phyloP scores from a whole-genome alignment of 139 green algal genomes.

The Tetraselmis chui region DNA sequence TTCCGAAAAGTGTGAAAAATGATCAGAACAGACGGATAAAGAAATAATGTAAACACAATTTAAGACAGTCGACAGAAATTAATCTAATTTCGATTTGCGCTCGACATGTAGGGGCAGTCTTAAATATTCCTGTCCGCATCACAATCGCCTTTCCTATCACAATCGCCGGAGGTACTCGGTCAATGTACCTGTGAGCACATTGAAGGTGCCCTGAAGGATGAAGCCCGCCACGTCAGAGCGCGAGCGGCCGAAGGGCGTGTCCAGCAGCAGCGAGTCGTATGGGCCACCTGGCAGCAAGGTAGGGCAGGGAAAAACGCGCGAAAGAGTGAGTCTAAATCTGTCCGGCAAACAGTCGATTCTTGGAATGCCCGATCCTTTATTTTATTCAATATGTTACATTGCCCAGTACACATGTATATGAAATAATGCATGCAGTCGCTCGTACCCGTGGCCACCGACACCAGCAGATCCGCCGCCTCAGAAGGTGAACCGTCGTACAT shows the following conservation, averaged over 20 bases:
- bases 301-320: no score
- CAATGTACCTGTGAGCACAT: constrained; percentile 4
- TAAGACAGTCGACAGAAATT: no score
- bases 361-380: background rate
- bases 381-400: background rate
- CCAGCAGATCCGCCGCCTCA: constrained; percentile 20
- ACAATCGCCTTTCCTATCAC: no score
- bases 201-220: constrained; percentile 23
- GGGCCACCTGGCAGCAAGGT: background rate
- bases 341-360: no score
- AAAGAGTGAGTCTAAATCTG: no score
- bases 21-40: no score
- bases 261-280: background rate
- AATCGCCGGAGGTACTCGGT: constrained; percentile 11
- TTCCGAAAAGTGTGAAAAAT: no score
- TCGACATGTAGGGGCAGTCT: no score
- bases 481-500: constrained; percentile 12
- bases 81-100: no score
- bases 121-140: no score
- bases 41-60: no score
- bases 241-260: constrained; percentile 15
- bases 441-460: constrained; percentile 25
- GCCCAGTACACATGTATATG: background rate
- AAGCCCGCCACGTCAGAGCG: constrained; percentile 28
- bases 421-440: constrained; percentile 5